phyloP scores from a whole-genome alignment of 2,329 filamentous ascomycete species.

The Colletotrichum tofieldiae region DNA sequence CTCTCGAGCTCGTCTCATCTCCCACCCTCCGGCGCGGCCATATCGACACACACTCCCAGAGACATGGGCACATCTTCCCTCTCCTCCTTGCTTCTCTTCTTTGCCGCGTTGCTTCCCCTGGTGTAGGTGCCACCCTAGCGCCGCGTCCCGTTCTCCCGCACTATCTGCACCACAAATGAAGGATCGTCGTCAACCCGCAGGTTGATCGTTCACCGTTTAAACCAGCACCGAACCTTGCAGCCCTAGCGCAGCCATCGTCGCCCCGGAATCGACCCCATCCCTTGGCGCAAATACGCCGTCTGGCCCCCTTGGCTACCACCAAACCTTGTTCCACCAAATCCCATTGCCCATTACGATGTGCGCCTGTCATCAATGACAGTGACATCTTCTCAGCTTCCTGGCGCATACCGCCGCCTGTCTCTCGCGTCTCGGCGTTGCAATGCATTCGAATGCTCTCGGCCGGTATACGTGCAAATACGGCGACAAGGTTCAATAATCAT shows the following conservation, averaged over 20 bases:
- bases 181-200: slow-evolving; percentile 42
- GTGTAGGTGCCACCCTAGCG: slow-evolving; percentile 29
- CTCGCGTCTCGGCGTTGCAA: slow-evolving; percentile 27
- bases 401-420: background rate
- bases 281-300: slow-evolving; percentile 25
- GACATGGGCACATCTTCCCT: slow-evolving; percentile 7
- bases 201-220: slow-evolving; percentile 41
- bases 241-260: slow-evolving; percentile 30
- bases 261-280: slow-evolving; percentile 24
- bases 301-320: slow-evolving; percentile 10
- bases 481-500: background rate
- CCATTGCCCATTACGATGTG: slow-evolving; percentile 22
- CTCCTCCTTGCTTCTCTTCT: slow-evolving; percentile 18
- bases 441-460: background rate
- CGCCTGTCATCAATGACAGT: slow-evolving; percentile 38
- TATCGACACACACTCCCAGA: slow-evolving; percentile 14
- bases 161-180: slow-evolving; percentile 41
- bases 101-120: slow-evolving; percentile 3
- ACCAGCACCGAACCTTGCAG: slow-evolving; percentile 43
- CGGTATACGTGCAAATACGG: background rate
- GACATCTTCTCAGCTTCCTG: slow-evolving; percentile 11
- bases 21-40: slow-evolving; percentile 28
- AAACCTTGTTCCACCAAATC: slow-evolving; percentile 4
- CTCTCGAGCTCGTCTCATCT: slow-evolving; percentile 26
- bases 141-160: slow-evolving; percentile 21